Conservation (phyloP, 2,329 filamentous ascomycete genomes). For the Fusarium gaditjirri region DNA sequence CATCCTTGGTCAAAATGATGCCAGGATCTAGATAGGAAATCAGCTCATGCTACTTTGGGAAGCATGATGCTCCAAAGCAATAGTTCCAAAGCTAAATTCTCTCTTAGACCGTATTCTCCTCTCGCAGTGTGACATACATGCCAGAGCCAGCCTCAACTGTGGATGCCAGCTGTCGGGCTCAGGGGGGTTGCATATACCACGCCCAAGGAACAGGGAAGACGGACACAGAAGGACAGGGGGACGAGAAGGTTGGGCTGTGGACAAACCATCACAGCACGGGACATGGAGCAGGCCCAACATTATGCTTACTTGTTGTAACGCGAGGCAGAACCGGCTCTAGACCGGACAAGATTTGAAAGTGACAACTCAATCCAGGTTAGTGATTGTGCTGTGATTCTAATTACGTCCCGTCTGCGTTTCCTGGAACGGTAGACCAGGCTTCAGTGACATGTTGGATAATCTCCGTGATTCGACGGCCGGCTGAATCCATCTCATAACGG, state of each 20-base stretch:
- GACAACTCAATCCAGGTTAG: not conserved
- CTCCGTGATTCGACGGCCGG: conserved; percentile 26
- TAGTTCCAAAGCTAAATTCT: conserved; percentile 34
- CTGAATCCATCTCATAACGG: conserved; percentile 4
- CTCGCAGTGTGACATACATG: conserved; percentile 31
- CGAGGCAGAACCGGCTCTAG: not conserved
- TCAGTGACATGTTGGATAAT: conserved; percentile 6
- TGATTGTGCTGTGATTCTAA: conserved; percentile 9
- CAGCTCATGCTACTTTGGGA: conserved; percentile 34
- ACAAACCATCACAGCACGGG: conserved; percentile 10
- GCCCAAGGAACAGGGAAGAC: conserved; percentile 2
- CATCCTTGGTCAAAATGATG: conserved; percentile 4
- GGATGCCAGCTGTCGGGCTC: conserved; percentile 28
- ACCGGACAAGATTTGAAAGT: not conserved
- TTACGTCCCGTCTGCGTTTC: not conserved
- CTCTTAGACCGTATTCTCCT: not conserved
- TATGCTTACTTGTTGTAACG: conserved; percentile 27
- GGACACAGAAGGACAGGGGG: not conserved
- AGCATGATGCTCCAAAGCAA: conserved; percentile 14
- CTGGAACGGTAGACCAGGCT: not conserved
- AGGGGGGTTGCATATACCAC: conserved; percentile 22
- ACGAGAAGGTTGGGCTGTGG: not conserved
- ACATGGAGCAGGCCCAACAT: conserved; percentile 4
- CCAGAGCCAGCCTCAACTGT: conserved; percentile 34
- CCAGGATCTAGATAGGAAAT: conserved; percentile 28